Evolutionary conservation across 805 yeast genomes (phyloP).

Genomic region (Tetrapisispora nanseiensis): DNA sequence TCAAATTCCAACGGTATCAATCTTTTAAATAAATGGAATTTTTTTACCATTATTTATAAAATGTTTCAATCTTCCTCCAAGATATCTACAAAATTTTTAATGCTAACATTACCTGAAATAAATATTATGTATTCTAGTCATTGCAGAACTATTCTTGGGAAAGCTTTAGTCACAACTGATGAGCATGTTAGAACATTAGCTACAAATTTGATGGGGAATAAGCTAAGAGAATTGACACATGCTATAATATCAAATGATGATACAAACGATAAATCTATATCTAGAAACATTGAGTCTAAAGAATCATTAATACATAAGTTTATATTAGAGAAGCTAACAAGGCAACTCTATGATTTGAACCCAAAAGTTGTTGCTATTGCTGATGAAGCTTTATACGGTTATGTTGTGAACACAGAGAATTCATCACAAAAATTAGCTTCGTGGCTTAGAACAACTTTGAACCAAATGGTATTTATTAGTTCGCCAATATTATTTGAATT

Average conservation of each 20-base stretch:
- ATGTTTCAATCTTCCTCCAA: slow-evolving; percentile 45
- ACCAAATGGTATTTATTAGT: slow-evolving; percentile 41
- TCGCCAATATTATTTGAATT: slow-evolving; percentile 53
- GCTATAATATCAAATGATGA: background rate
- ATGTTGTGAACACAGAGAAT: slow-evolving; percentile 35
- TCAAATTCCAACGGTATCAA: slow-evolving; percentile 50
- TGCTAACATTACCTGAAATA: slow-evolving; percentile 49
- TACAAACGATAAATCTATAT: background rate
- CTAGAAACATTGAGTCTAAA: background rate
- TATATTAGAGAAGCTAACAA: slow-evolving; percentile 37
- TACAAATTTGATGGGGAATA: slow-evolving; percentile 39
- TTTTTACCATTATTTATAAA: slow-evolving; percentile 71
- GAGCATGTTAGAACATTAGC: slow-evolving; percentile 45
- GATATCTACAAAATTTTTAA: slow-evolving; percentile 45
- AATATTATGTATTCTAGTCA: slow-evolving; percentile 55
- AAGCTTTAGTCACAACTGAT: slow-evolving; percentile 51
- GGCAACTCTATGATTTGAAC: slow-evolving; percentile 61
- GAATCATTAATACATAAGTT: background rate
- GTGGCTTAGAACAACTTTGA: slow-evolving; percentile 20
- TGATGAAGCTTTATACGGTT: slow-evolving; percentile 44
- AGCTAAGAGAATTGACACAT: slow-evolving; percentile 10
- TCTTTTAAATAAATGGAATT: slow-evolving; percentile 71
- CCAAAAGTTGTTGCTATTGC: slow-evolving; percentile 46
- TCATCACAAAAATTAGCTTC: slow-evolving; percentile 17
- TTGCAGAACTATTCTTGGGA: slow-evolving; percentile 53